Base-by-base conservation (phyloP, 2,329 filamentous ascomycete genomes). In the Colletotrichum falcatum region DNA sequence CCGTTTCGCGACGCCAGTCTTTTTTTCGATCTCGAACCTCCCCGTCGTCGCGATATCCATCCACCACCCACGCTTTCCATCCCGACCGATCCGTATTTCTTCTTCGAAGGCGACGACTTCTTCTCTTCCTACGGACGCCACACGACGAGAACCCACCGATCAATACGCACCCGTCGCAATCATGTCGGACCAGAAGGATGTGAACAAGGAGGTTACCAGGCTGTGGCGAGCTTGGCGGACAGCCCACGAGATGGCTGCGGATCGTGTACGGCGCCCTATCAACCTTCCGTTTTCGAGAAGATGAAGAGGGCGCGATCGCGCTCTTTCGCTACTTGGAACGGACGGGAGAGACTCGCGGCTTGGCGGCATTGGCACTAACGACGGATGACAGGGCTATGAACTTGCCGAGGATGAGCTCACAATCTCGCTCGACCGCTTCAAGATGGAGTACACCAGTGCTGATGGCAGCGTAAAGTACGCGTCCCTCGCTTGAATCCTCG, bases 201-300 rank as follows among this genome's bases (percentile, higher is more conserved):
- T 83, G 73, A 86, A 85, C 74, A 86, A 87, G 79, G 83, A 85
- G 81, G 81, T 87, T 59, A 84, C 88, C 77, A 90, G 93, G 79
- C 89, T 98, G 75, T 99, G 96, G 95, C 93, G 95, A 81, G 94
- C 95, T 76, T 97, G 94, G 90, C 90, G 91, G 82, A 99, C 96
- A 11, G 91, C 94, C 59, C 94, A 97, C 82, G 94, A 99, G 87
- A 97, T 99, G 95, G 92, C 96, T 76, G 87, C 89, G 72, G 96
- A 98, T 81, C 86, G 95, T 81, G 95, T 97, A 89, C 77, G 92
- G 77, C 53, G 20, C 44, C 44, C 60, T n/a, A n/a, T 12, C 28
- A n/a, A 48, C 48, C 20, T 11, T 55, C 20, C 37, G 5, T 37
- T 39, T 39, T 33, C 9, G 42, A n/a, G 5, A 16, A 30, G 6